Base-by-base conservation (phyloP, 371 early-diverging fungal genomes). In the Dipsacomyces acuminosporus region DNA sequence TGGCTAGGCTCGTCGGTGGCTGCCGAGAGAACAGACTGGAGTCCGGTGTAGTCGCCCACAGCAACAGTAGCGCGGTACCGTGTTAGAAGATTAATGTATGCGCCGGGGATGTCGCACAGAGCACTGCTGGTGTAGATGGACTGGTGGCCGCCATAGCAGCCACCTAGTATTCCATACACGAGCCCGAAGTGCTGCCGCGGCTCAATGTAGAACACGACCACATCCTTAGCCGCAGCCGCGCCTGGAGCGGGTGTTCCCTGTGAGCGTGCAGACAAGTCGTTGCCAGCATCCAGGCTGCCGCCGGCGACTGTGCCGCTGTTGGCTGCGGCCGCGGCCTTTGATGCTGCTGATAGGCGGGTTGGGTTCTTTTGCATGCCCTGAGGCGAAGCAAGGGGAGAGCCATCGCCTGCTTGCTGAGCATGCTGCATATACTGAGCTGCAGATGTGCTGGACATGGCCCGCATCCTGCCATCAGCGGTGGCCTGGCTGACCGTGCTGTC, bases 101-200 rank as follows among this genome's bases (percentile, higher is more conserved):
- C 78, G 17, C 84, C 82, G 2, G 87, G 83, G 1, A 78, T 67
- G 17, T 84, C 85, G 26, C 83, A 72, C 17, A 83, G 79, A 4
- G 78, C 72, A 20, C 83, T 83, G 64, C 80, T 79, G 7, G 84
- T 61, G 71, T 82, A 84, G 3, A 90, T 58, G 0, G 83, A 81
- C 36, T 77, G 78, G 51, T 84, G 77, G 2, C 92, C 93, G 30
- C 81, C 74, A 73, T 77, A 90, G 17, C 88, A 78, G 9, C 85
- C 84, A 49, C 79, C 65, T 11, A 93, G 74, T 1, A 82, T 79
- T 22, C 87, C 82, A 8, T 84, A 54, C 4, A 87, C 73, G 19
- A 93, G 67, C 1, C 93, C 93, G 34, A 89, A 74, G 59, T 90
- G 89, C 51, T 89, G 89, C 15, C 93, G 77, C 5, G 91, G 90